Evolutionary conservation across 257 asterid genomes (phyloP), one percentile per base, ranked within the genome.

Genomic region (Vinca minor): DNA sequence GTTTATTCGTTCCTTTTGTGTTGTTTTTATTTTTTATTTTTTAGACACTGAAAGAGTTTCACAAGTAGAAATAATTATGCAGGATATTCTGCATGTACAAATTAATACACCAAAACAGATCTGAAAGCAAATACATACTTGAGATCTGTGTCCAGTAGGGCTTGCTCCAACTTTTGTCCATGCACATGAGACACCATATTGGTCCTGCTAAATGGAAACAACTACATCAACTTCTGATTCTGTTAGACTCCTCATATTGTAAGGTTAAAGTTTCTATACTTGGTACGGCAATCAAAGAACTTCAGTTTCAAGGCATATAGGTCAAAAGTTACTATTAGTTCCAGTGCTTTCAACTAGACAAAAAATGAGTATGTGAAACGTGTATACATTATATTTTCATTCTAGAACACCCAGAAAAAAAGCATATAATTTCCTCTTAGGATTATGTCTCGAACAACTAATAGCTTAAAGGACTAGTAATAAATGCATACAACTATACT

Each of bases 121-220:
- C 23, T 5, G 60, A 32, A 29, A 55, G 60, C 23, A 14, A 53
- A 29, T 55, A 72, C 88, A 63, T 84, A 93, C 98, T 70, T 85
- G 86, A 74, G 75, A 80, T 79, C 94, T 81, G 68, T 86, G 89
- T 71, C 68, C 81, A 11, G 82, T 91, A 56, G 88, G 91, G 66
- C 89, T 89, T 74, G 72, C 77, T 70, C 87, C 87, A 71, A 76
- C 84, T 74, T 78, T 89, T 68, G 75, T 75, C 77, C 73, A 69
- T 49, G 79, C 75, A 73, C 82, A 81, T 69, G 88, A 72, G 71
- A 75, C 70, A 69, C 91, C 95, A 74, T 66, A 80, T 48, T 79
- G 74, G 21, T 81, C 97, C 98, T 92, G 87, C 42, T 36, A 67
- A 50, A 79, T 67, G 25, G 64, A 68, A 62, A 26, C 3, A 38